Evolutionary conservation across 73 alveolate genomes (phyloP), one percentile per base, ranked within the genome.

Genomic region (Paramecium bursaria): DNA sequence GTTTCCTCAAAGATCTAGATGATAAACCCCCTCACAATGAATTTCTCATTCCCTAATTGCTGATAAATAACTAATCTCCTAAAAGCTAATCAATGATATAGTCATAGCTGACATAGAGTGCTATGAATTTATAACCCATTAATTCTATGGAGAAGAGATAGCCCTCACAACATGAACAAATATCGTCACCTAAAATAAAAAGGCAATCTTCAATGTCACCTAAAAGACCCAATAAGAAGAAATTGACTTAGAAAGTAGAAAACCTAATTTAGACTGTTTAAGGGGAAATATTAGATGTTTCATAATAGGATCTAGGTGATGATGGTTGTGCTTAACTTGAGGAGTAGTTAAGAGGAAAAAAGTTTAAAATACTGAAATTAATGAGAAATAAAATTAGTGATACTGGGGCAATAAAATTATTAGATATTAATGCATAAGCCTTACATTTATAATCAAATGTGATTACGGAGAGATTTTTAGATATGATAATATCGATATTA

Each of bases 11-110:
- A 19, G 82, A 67, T 21, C 17, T 67, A 13, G 82, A 67, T 39
- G 82, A 67, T 25, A 67, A 67, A n/a, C 82, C 82, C 17, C 82
- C 82, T 19, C 82, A 67, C n/a, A 67, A 67, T 42, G 82, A 67
- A 19, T 67, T 67, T 46, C 25, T 67, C 17, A 57, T 7, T 39
- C 11, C 5, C 5, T 39, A 11, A 39, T 5, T 39, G 49, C 5
- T 39, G 49, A 39, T 7, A 39, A 39, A 39, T 39, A 39, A 39
- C n/a, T 39, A 39, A 39, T 39, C 49, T 7, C 11, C 5, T 7
- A 39, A 39, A 39, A 7, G 14, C 49, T 39, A 39, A 39, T 39
- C 49, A 7, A 39, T 11, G 11, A 39, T 39, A 5, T 39, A 39
- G 11, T 39, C 11, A 39, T 7, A 11, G 5, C 49, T 7, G 5